Base-by-base conservation (phyloP, 2,329 filamentous ascomycete species). In the Onygenales sp. region DNA sequence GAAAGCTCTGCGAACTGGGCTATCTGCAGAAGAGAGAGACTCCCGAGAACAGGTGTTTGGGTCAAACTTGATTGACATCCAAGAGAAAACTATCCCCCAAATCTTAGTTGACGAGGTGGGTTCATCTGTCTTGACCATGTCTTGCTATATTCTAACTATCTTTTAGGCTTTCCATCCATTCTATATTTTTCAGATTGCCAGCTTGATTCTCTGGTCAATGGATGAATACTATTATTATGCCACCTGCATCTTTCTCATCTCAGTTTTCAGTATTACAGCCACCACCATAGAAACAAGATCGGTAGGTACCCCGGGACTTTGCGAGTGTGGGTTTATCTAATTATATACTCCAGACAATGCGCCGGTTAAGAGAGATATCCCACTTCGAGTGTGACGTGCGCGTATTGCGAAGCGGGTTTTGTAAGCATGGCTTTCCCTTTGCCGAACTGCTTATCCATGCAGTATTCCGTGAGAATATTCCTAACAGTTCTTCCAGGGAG, bases 191-290 rank as follows among this genome's bases (percentile, higher is more conserved):
- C 93, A 98, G 70, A 85, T 97, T 62, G 92, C 91, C 47, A 97
- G 93, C 74, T 76, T 98, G 59, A 71, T 95, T 42, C 81, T 98
- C 3, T 98, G 93, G 93, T 96, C 92, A 8, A 67, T 96, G 60
- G 93, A 98, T 65, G 80, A 94, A 62, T 98, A 98, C 69, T 98
- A 96, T 67, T 98, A 97, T 73, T 98, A 98, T 70, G 93, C 93
- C 4, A 79, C 84, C 13, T 95, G 91, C 67, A 98, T 98, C 62
- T 95, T 98, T 62, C 66, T 92, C 56, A 97, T 98, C 70, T 98
- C 94, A 0, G 80, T 93, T 44, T 87, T 90, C 61, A 97, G 92
- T 69, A 96, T 98, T 62, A 81, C 83, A 4, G 86, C 90, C 1
- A 96, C 93, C 0, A 78, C 98, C 11, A 71, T 96, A 54, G 94